Evolutionary conservation across 345 rosid genomes (phyloP).

Genomic region (Carallia pectinifolia): DNA sequence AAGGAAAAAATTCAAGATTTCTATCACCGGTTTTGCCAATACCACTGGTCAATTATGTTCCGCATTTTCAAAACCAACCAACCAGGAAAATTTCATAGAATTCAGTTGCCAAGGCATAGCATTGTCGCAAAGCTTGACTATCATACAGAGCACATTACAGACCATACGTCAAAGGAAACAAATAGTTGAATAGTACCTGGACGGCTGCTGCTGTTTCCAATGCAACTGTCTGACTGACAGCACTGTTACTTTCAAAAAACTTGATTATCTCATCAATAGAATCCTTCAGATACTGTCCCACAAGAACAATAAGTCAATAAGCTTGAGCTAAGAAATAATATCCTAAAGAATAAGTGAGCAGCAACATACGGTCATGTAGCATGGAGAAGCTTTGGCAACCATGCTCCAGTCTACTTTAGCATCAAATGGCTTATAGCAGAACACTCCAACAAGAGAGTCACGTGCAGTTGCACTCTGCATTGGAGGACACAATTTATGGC

Average conservation of each 20-base stretch:
- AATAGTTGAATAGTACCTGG: slow-evolving; percentile 54
- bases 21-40: neutral
- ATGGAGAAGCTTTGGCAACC: slow-evolving; percentile 93
- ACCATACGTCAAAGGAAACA: slow-evolving; percentile 2
- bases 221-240: slow-evolving; percentile 85
- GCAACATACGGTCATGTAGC: slow-evolving; percentile 80
- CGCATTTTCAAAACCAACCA: neutral
- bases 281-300: slow-evolving; percentile 84
- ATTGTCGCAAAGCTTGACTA: neutral
- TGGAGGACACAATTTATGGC: slow-evolving; percentile 14
- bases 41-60: neutral
- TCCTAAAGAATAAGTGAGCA: slow-evolving; percentile 13
- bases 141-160: neutral
- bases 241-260: slow-evolving; percentile 79
- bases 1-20: no score
- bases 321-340: neutral
- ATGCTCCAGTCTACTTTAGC: slow-evolving; percentile 96
- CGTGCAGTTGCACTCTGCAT: slow-evolving; percentile 83
- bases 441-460: slow-evolving; percentile 75
- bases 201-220: slow-evolving; percentile 97
- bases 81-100: neutral
- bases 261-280: slow-evolving; percentile 67
- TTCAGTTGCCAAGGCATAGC: neutral
- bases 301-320: slow-evolving; percentile 23
- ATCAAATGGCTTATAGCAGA: slow-evolving; percentile 92